Conservation (phyloP, 306 rosid genomes). For the Cucurbita maxima region DNA sequence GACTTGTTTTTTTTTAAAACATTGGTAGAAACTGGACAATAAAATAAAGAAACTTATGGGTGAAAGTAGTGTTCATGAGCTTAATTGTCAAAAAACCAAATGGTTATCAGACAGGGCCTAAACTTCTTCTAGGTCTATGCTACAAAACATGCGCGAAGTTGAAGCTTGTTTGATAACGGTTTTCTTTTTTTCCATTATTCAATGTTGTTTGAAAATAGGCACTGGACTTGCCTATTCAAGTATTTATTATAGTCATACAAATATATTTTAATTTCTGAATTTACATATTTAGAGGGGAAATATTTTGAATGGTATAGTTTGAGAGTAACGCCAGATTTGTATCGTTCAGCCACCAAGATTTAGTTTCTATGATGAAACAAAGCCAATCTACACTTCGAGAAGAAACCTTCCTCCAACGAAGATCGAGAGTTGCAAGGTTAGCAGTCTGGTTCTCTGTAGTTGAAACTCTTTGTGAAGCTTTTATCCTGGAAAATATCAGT, state of each 20-base stretch:
- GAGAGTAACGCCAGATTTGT: background rate
- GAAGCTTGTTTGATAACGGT: background rate
- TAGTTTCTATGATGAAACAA: conserved; percentile 70
- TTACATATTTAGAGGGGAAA: background rate
- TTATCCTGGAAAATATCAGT: no score
- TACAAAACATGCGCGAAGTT: background rate
- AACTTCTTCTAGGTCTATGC: background rate
- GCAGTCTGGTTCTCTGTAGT: background rate
- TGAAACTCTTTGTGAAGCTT: no score
- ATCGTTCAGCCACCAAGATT: conserved; percentile 38
- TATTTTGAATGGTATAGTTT: background rate
- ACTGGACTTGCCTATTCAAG: background rate
- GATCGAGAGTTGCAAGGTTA: conserved; percentile 76
- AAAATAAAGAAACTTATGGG: no score
- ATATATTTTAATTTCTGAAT: background rate
- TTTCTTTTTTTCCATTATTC: background rate
- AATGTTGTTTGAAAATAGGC: background rate
- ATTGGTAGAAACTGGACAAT: no score
- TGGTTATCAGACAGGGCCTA: no score
- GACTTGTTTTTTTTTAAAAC: no score
- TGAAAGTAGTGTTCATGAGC: no score
- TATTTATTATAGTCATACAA: background rate
- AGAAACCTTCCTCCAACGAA: conserved; percentile 86
- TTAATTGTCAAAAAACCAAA: no score
- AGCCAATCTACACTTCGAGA: conserved; percentile 86